Evolutionary conservation across 441 rosid genomes (phyloP), one percentile per base, ranked within the genome.

Genomic region (Eruca vesicaria): DNA sequence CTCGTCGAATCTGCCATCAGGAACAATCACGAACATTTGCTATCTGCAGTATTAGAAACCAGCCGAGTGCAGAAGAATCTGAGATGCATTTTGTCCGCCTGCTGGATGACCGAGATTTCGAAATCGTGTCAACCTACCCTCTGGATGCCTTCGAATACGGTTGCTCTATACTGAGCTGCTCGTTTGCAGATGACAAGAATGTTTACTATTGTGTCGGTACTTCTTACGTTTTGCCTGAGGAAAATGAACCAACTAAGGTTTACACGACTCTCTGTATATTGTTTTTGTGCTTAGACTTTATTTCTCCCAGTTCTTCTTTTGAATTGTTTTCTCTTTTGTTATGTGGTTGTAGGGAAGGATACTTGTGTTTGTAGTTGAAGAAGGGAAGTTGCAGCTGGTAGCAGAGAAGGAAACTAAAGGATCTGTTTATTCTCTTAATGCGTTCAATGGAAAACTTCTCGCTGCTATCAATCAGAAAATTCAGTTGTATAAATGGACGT

Each of bases 181-280:
- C 94, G 57, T 93, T 93, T 77, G 78, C 92, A 43, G 97, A 93
- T 68, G 99, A 96, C 58, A 64, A 28, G 66, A 93, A 86, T 72
- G 95, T 91, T 23, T 93, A 93, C 77, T 96, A 96, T 61, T 91
- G 99, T 53, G 94, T 93, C 55, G 99, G 99, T 72, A 96, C 99
- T 16, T 97, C 99, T 26, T 96, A 93, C 83, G 98, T 93, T 79
- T 72, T 96, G 80, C 98, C 97, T 0, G 97, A 90, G 79, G 97
- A 91, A 81, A 91, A 75, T 67, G 98, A 91, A 74, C 96, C 98
- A 32, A 82, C 88, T 15, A 93, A 91, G 93, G 98, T 90, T 71
- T 67, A 21, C 60, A 50, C 41, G 35, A 56, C 38, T 31, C 19
- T 55, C 68, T 43, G 0, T 50, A 16, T 50, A n/a, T 64, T 41